Evolutionary conservation across 1,139 yeast species (phyloP).

Genomic region (Eremothecium gossypii): DNA sequence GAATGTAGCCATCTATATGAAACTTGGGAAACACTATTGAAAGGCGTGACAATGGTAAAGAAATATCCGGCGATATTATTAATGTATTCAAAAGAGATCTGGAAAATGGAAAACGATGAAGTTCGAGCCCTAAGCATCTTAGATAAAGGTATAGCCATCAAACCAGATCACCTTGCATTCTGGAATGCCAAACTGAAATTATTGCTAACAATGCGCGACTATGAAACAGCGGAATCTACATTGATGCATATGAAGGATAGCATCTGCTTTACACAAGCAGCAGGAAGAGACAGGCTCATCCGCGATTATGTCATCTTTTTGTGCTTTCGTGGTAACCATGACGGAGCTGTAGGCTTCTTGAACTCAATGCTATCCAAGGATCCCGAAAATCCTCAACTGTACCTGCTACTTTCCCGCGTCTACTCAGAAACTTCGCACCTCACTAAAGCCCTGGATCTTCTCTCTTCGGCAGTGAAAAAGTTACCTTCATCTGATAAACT

Average conservation of each 20-base stretch:
- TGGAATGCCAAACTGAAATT: slow-evolving; percentile 68
- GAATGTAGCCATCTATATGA: slow-evolving; percentile 33
- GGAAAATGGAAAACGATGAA: slow-evolving; percentile 42
- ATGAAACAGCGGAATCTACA: slow-evolving; percentile 35
- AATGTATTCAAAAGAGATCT: slow-evolving; percentile 64
- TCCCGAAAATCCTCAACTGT: slow-evolving; percentile 17
- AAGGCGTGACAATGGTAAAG: slow-evolving; percentile 35
- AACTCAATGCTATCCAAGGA: slow-evolving; percentile 33
- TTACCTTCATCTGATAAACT: slow-evolving; percentile 39
- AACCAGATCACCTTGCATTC: slow-evolving; percentile 43
- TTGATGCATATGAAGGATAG: slow-evolving; percentile 34
- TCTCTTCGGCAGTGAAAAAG: slow-evolving; percentile 40
- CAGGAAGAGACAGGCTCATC: slow-evolving; percentile 43
- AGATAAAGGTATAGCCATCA: slow-evolving; percentile 35
- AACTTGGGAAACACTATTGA: slow-evolving; percentile 42
- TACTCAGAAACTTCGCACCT: slow-evolving; percentile 18
- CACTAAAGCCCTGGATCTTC: slow-evolving; percentile 40
- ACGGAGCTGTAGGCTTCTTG: slow-evolving; percentile 34
- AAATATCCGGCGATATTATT: slow-evolving; percentile 44
- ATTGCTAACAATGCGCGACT: slow-evolving; percentile 38
- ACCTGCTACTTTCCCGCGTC: slow-evolving; percentile 21
- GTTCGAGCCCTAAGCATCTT: slow-evolving; percentile 47
- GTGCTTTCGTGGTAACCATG: slow-evolving; percentile 33
- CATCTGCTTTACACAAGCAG: background rate
- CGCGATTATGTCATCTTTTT: slow-evolving; percentile 52